phyloP scores from a whole-genome alignment of 331 rosid genomes.

The Quercus lobata region DNA sequence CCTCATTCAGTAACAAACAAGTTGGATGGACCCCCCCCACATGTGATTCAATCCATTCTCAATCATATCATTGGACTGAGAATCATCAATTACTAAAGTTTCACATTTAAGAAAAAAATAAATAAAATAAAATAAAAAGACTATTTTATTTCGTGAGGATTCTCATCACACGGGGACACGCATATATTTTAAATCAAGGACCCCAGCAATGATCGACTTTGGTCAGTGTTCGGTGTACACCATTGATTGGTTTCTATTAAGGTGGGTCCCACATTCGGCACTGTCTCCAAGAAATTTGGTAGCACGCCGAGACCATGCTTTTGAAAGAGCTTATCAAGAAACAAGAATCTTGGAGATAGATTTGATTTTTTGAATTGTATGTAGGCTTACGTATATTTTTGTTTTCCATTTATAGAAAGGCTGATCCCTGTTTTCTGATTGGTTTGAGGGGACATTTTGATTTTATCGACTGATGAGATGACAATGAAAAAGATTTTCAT shows the following conservation, averaged over 20 bases:
- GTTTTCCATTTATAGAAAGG: not conserved
- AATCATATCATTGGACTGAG: not conserved
- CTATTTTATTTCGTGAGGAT: too few species aligned
- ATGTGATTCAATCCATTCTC: constrained; percentile 1
- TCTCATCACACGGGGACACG: too few species aligned
- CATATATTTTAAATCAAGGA: too few species aligned
- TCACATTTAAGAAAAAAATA: not conserved
- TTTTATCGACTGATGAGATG: not conserved
- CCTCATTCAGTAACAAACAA: constrained; percentile 7
- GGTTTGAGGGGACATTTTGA: not conserved
- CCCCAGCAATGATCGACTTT: not conserved
- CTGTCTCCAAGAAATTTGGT: not conserved
- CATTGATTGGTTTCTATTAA: not conserved
- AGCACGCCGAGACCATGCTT: not conserved
- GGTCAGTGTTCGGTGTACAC: not conserved
- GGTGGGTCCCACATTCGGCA: not conserved
- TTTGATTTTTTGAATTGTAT: not conserved
- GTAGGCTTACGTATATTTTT: not conserved
- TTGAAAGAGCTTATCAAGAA: not conserved
- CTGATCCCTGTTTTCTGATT: not conserved
- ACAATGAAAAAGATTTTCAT: too few species aligned
- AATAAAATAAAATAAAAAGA: too few species aligned
- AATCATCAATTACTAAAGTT: not conserved
- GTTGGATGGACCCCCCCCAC: constrained; percentile 26
- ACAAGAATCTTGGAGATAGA: not conserved